Percentiles rank a stretch among this genome's conserved stretches.
phyloP scores from a whole-genome alignment of 1,139 yeast genomes.

The Pichia sp. region DNA sequence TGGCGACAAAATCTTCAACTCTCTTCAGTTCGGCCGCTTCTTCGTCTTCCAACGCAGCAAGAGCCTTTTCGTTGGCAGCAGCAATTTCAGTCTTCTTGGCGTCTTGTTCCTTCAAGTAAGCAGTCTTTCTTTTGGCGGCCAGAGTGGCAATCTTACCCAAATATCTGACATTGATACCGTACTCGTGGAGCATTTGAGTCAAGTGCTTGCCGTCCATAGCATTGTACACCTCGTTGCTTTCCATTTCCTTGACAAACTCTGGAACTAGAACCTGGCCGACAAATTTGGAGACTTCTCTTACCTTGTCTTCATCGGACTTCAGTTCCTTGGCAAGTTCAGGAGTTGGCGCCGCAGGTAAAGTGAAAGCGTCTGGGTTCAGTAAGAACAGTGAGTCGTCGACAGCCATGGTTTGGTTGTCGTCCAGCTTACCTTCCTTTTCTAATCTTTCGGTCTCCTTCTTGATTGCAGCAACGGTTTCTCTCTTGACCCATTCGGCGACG shows the following conservation, averaged over 20 bases:
- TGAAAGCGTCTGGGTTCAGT: conserved; percentile 77
- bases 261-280: conserved; percentile 55
- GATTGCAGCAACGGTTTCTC: conserved; percentile 48
- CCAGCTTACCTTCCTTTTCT: conserved; percentile 26
- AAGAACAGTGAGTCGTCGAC: conserved; percentile 50
- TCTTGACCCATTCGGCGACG: conserved; percentile 82
- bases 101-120: conserved; percentile 11
- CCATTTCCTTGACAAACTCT: conserved; percentile 49
- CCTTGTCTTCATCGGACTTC: conserved; percentile 49
- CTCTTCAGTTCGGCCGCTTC: conserved; percentile 28
- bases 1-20: conserved; percentile 18
- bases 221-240: conserved; percentile 32
- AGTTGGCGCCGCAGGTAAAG: conserved; percentile 32
- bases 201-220: conserved; percentile 74
- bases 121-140: conserved; percentile 22
- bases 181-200: conserved; percentile 57
- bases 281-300: conserved; percentile 60
- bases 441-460: conserved; percentile 42
- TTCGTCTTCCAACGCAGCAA: conserved; percentile 20
- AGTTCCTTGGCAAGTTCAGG: conserved; percentile 29
- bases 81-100: conserved; percentile 20
- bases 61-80: conserved; percentile 18
- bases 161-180: conserved; percentile 87
- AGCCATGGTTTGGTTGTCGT: conserved; percentile 36
- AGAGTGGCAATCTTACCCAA: conserved; percentile 53